Conservation (phyloP, 352 stramenopile species). For the Globisporangium middletonii region DNA sequence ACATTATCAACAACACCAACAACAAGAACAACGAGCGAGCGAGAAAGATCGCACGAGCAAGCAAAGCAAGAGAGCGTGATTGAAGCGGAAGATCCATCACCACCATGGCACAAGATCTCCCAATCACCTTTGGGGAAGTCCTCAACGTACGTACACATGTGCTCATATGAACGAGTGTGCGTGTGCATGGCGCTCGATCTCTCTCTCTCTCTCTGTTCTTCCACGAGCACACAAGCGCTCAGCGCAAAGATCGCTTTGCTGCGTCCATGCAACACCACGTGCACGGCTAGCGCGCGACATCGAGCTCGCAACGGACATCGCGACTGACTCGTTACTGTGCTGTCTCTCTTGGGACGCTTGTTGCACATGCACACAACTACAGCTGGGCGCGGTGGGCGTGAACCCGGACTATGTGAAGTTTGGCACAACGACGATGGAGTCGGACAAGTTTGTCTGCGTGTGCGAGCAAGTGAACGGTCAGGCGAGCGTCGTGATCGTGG, state of each 20-base stretch:
- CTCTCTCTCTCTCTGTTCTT: not conserved
- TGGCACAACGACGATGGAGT: conserved; percentile 95
- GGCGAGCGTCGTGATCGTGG: conserved; percentile 90
- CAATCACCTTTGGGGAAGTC: conserved; percentile 87
- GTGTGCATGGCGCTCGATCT: not conserved
- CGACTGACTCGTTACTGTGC: too few species aligned
- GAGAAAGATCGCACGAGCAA: conserved; percentile 4
- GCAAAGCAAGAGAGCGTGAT: conserved; percentile 3
- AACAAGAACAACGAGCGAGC: conserved; percentile 3
- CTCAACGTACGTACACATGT: conserved; percentile 70
- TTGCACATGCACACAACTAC: conserved; percentile 3
- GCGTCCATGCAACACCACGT: too few species aligned
- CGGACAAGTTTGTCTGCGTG: conserved; percentile 95
- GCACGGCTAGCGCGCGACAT: too few species aligned
- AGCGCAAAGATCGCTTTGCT: not conserved
- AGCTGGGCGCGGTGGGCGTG: conserved; percentile 85
- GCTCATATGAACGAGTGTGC: not conserved
- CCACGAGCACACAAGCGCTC: not conserved
- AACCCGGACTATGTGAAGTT: conserved; percentile 92
- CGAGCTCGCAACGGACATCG: too few species aligned
- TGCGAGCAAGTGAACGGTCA: conserved; percentile 89
- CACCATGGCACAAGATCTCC: conserved; percentile 83
- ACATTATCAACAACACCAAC: not conserved
- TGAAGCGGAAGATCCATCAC: conserved; percentile 6
- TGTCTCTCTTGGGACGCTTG: too few species aligned